These are phyloP conservation scores for Amylocystis lapponica DNA, from an alignment of 768 basidiomycete species.

Conservation along the genomic window DNA sequence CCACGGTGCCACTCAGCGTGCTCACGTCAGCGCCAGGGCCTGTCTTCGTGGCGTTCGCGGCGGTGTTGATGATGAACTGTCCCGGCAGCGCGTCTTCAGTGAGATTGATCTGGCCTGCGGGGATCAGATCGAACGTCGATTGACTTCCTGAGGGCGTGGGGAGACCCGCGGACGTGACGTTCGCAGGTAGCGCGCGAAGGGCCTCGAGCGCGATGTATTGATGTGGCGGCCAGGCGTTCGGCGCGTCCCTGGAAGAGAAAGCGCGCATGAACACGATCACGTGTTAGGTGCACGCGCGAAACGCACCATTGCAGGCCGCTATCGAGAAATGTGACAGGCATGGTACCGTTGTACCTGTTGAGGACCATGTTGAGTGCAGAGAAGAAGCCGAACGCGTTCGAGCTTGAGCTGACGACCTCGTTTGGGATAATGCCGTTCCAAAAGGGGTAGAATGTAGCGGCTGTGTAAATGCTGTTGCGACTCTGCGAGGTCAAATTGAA, in stretches of 20 bases:
- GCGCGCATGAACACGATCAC: neutral
- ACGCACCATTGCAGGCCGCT: constrained; percentile 77
- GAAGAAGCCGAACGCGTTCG: constrained; percentile 68
- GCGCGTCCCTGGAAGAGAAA: constrained; percentile 54
- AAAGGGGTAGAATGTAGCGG: constrained; percentile 75
- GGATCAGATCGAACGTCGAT: constrained; percentile 65
- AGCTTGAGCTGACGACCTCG: constrained; percentile 51
- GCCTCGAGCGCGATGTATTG: constrained; percentile 79
- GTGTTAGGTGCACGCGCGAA: neutral
- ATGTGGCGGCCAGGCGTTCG: constrained; percentile 88
- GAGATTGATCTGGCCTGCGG: constrained; percentile 76
- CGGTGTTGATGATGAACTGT: constrained; percentile 46
- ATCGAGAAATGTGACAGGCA: constrained; percentile 72
- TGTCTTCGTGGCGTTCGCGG: constrained; percentile 42
- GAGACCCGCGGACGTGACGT: constrained; percentile 55
- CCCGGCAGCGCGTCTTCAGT: constrained; percentile 63
- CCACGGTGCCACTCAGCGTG: constrained; percentile 43
- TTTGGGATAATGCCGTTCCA: constrained; percentile 85
- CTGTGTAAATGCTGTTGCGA: constrained; percentile 62
- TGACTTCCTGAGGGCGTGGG: constrained; percentile 44
- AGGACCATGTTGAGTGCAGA: constrained; percentile 70
- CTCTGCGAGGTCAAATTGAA: constrained; percentile 70
- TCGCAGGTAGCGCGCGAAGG: constrained; percentile 65
- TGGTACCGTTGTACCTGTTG: constrained; percentile 83
- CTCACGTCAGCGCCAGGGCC: constrained; percentile 62